These are phyloP conservation scores for Ulmus americana DNA, from an alignment of 331 rosid species.

Conservation along the genomic window DNA sequence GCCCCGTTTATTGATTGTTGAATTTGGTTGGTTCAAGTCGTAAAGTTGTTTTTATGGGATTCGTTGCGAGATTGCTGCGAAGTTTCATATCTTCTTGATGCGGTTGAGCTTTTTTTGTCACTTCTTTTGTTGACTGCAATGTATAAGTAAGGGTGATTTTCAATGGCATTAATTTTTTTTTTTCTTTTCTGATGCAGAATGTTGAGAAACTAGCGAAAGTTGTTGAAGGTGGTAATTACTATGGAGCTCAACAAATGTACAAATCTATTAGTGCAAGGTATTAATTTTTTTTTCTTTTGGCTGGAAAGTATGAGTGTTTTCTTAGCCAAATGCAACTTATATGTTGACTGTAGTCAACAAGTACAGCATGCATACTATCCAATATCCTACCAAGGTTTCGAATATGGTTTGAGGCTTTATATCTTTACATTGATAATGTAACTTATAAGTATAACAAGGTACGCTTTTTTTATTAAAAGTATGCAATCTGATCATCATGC, in stretches of 20 bases:
- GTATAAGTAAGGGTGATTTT: neutral
- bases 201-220: conserved; percentile 70
- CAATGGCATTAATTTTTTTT: neutral
- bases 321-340: too few species aligned
- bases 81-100: neutral
- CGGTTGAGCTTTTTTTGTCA: neutral
- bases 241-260: conserved; percentile 98
- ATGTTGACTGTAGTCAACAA: too few species aligned
- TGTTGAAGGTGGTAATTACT: conserved; percentile 58
- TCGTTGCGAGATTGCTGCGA: neutral
- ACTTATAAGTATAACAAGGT: neutral
- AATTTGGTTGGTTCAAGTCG: too few species aligned
- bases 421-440: neutral
- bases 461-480: neutral
- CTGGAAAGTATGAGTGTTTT: neutral
- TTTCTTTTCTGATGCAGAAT: conserved; percentile 48
- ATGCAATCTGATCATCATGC: conserved; percentile 24
- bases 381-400: too few species aligned
- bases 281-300: neutral
- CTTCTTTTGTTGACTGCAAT: neutral
- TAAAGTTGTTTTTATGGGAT: too few species aligned
- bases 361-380: too few species aligned
- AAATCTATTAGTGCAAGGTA: conserved; percentile 87
- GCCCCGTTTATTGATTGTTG: too few species aligned
- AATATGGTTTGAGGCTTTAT: too few species aligned